Evolutionary conservation across 176 grass and related monocot genomes (phyloP), one percentile per base, ranked within the genome.

Genomic region (Raddia distichophylla): DNA sequence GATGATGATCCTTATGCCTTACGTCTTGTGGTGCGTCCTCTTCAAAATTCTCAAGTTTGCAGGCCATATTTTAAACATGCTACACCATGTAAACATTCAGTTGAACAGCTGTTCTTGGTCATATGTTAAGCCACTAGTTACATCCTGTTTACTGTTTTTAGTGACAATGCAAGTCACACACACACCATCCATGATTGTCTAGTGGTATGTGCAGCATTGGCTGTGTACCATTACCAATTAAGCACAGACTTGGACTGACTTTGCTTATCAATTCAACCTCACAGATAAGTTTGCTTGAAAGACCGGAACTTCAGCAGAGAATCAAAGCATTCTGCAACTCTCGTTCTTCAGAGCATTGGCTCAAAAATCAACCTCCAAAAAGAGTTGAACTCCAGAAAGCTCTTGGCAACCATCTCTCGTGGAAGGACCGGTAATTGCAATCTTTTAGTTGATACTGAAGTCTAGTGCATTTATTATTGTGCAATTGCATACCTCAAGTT

Each of bases 371-470:
- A 82, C 90, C 85, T 83, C 93, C 96, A 62, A 98, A 98, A 82
- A 95, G 96, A 95, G 81, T 62, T 76, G 96, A 98, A 50, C 96
- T 98, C 78, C 92, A 93, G 89, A 94, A 98, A 88, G 96, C 96
- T 79, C 90, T 98, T 79, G 96, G 96, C 60, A 98, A 90, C 83
- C 96, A 98, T 95, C 96, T 98, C 54, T 98, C 96, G 46, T 95
- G 92, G 84, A 98, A 98, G 84, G 93, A 98, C 73, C 92, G 93
- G 96, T 95, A 93, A 88, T 82, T 81, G 56, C 66, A 85, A 85
- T 35, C 83, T 65, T 69, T 84, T 71, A 51, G 60, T 19, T 61
- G 50, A 72, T 74, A 81, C 51, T 60, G 16, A 52, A 61, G 14
- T 77, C 15, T 65, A 48, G 18, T 63, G 12, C 68, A 83, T 71